Evolutionary conservation across 2,329 filamentous ascomycete genomes (phyloP), one percentile per base, ranked within the genome.

Genomic region (Fusarium praegraminearum): DNA sequence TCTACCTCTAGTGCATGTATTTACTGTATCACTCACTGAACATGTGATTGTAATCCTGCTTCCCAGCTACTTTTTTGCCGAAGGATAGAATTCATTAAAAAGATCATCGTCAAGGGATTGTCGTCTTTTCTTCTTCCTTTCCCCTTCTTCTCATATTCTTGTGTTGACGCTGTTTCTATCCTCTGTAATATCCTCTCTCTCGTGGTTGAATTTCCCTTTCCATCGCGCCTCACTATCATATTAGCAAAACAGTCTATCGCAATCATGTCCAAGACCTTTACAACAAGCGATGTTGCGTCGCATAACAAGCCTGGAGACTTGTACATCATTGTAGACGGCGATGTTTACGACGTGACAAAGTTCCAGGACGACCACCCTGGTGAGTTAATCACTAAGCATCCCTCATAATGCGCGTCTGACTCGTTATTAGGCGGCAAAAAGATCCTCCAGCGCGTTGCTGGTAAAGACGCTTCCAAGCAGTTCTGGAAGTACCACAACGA

Each of bases 281-380:
- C 90, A 57, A 86, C 90, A 71, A 87, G 87, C 83, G 94, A 98
- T 79, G 95, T 99, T 69, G 90, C 94, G 78, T 89, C 92, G 82
- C 94, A 98, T 82, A 97, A 93, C 86, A 97, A 95, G 83, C 81
- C 90, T 46, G 89, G 93, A 77, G 91, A 90, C 78, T 86, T 98
- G 66, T 98, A 90, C 89, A 93, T 98, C 77, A 89, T 97, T 71
- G 90, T 98, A 72, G 95, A 98, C 73, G 92, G 94, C 76, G 95
- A 98, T 81, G 95, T 98, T 73, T 98, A 97, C 81, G 95, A 99
- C 78, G 80, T 98, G 75, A 97, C 94, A 74, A 94, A 90, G 77
- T 95, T 95, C 80, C 91, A 93, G 79, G 90, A 94, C 65, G 91
- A 94, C 71, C 92, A 95, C 80, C 93, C 92, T 79, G 93, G 93